Conservation (phyloP, 202 grass and related monocot species). For the Brachypodium distachyon region DNA sequence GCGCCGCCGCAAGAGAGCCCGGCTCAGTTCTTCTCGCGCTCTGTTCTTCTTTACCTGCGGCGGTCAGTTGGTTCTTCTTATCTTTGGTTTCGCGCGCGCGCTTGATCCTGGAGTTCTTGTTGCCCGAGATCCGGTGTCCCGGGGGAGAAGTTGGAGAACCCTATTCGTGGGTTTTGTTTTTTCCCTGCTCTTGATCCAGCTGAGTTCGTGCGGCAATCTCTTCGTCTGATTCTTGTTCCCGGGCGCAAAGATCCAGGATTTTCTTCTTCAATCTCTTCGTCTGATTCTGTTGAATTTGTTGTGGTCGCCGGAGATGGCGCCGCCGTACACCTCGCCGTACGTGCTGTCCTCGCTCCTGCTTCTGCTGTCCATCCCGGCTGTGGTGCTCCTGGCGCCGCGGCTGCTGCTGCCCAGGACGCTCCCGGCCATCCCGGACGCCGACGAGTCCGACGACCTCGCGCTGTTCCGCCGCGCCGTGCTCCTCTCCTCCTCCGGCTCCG, state of each 20-base stretch:
- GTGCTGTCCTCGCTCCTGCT: constrained; percentile 53
- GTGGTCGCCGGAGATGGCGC: constrained; percentile 20
- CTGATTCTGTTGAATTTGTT: too few species aligned
- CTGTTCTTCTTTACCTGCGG: neutral
- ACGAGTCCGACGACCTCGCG: constrained; percentile 71
- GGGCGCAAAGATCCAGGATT: neutral
- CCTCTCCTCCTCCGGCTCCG: constrained; percentile 31
- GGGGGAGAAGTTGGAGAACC: too few species aligned
- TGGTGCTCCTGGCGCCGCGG: constrained; percentile 67
- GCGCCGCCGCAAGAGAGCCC: neutral
- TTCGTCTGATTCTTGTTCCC: neutral
- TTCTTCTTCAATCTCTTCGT: too few species aligned
- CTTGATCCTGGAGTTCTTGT: too few species aligned
- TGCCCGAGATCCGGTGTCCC: too few species aligned
- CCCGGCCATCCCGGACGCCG: constrained; percentile 67
- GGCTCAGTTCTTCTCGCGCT: neutral
- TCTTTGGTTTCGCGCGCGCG: neutral
- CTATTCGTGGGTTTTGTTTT: too few species aligned
- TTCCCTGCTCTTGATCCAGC: neutral
- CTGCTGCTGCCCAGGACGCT: constrained; percentile 61
- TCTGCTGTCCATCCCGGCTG: constrained; percentile 53
- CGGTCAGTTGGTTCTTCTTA: neutral
- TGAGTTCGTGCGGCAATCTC: neutral
- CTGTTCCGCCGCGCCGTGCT: constrained; percentile 62
- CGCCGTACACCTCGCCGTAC: constrained; percentile 42